Conservation (phyloP, 2,329 filamentous ascomycete species). For the Claviceps sp. region DNA sequence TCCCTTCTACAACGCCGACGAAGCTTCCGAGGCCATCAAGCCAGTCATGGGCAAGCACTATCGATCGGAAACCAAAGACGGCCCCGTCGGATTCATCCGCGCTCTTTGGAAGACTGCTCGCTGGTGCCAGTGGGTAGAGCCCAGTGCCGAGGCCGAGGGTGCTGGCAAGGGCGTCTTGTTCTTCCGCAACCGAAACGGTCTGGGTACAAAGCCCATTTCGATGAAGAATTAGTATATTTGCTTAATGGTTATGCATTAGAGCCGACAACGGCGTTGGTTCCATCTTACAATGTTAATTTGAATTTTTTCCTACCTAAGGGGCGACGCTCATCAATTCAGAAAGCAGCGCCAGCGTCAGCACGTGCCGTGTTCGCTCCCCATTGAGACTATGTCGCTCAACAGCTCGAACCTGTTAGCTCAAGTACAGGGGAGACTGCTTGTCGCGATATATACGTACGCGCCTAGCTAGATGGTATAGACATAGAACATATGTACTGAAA, state of each 20-base stretch:
- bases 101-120: constrained; percentile 70
- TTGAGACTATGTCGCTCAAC: neutral
- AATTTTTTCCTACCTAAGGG: neutral
- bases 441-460: neutral
- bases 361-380: neutral
- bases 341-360: neutral
- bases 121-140: constrained; percentile 96
- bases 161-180: constrained; percentile 78
- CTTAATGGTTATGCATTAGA: neutral
- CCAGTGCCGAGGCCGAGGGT: constrained; percentile 65
- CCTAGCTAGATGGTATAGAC: neutral
- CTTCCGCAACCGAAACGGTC: constrained; percentile 86
- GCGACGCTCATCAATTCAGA: neutral
- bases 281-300: neutral
- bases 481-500: neutral
- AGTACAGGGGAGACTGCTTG: neutral
- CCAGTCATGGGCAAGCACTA: constrained; percentile 93
- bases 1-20: constrained; percentile 92
- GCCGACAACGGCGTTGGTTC: constrained; percentile 3
- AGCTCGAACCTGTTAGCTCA: neutral
- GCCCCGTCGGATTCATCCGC: constrained; percentile 69
- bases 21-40: constrained; percentile 89
- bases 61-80: constrained; percentile 65
- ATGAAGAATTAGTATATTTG: constrained; percentile 9
- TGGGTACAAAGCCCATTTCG: constrained; percentile 43